Evolutionary conservation across 225 moss, liverwort and hornwort genomes (phyloP).

Genomic region (Pseudoscleropodium purum): DNA sequence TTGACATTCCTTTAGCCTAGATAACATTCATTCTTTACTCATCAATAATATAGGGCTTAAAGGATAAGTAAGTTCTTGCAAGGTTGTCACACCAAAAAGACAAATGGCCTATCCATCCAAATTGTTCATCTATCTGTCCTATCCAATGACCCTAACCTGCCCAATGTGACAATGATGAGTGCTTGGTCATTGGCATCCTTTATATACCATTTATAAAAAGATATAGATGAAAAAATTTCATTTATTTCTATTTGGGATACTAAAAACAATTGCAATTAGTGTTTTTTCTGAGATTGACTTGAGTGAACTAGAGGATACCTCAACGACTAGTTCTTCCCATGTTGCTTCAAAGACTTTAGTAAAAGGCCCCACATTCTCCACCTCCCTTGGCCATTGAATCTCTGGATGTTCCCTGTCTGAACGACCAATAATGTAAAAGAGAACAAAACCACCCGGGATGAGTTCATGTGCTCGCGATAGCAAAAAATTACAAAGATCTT

Average conservation of each 20-base stretch:
- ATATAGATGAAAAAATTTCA: too few species aligned
- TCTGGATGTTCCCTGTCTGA: background rate
- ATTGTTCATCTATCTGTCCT: too few species aligned
- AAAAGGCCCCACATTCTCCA: background rate
- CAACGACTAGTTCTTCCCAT: background rate
- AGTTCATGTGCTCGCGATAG: conserved; percentile 22
- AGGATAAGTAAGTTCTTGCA: background rate
- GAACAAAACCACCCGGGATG: background rate
- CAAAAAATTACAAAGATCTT: conserved; percentile 19
- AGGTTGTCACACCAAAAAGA: too few species aligned
- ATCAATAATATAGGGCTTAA: background rate
- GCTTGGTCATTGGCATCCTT: background rate
- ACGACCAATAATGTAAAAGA: background rate
- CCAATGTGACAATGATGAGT: background rate
- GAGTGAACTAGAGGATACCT: background rate
- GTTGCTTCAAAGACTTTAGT: background rate
- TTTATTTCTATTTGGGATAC: background rate
- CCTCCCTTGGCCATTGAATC: background rate
- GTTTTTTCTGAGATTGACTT: background rate
- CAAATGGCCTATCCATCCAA: too few species aligned
- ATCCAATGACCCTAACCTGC: too few species aligned
- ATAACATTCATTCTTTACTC: background rate
- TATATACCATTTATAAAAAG: accelerated
- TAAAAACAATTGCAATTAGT: too few species aligned
- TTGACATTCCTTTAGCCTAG: background rate